A percentile compares a stretch with the other conserved stretches of the same genome.
Evolutionary conservation across 805 yeast species (phyloP).

Genomic region (Hyphopichia homilentoma): DNA sequence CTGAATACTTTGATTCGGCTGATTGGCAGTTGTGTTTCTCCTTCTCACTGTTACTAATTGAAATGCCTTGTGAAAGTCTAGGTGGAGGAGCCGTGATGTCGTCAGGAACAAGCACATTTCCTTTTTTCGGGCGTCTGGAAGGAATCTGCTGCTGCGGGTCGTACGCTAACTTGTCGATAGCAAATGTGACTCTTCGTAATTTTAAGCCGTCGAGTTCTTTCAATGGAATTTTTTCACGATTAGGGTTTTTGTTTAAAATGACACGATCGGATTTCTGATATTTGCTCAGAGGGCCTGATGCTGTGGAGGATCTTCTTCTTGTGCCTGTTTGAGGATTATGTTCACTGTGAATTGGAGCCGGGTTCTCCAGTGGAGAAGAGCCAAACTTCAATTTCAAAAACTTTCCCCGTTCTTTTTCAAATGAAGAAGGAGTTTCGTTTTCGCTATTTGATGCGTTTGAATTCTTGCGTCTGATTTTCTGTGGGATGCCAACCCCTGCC

Average conservation of each 20-base stretch:
- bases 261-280: too few species aligned
- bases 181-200: slow-evolving; percentile 70
- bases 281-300: too few species aligned
- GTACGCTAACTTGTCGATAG: slow-evolving; percentile 62
- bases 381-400: not conserved
- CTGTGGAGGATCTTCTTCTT: not conserved
- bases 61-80: slow-evolving; percentile 64
- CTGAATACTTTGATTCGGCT: slow-evolving; percentile 28
- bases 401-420: slow-evolving; percentile 1
- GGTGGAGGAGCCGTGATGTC: slow-evolving; percentile 63
- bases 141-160: slow-evolving; percentile 78
- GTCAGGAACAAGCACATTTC: slow-evolving; percentile 56
- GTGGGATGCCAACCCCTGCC: slow-evolving; percentile 16
- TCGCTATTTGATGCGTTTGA: slow-evolving; percentile 1
- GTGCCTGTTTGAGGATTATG: too few species aligned
- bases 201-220: slow-evolving; percentile 27
- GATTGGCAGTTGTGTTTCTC: slow-evolving; percentile 16
- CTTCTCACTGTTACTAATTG: slow-evolving; percentile 37
- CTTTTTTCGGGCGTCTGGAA: slow-evolving; percentile 50
- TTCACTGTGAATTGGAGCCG: slow-evolving; percentile 1
- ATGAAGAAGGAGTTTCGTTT: not conserved
- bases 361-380: not conserved
- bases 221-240: slow-evolving; percentile 31
- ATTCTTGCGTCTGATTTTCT: slow-evolving; percentile 7
- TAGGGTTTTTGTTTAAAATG: slow-evolving; percentile 44